Base-by-base conservation (phyloP, 352 stramenopile species). In the Peronospora farinosa region DNA sequence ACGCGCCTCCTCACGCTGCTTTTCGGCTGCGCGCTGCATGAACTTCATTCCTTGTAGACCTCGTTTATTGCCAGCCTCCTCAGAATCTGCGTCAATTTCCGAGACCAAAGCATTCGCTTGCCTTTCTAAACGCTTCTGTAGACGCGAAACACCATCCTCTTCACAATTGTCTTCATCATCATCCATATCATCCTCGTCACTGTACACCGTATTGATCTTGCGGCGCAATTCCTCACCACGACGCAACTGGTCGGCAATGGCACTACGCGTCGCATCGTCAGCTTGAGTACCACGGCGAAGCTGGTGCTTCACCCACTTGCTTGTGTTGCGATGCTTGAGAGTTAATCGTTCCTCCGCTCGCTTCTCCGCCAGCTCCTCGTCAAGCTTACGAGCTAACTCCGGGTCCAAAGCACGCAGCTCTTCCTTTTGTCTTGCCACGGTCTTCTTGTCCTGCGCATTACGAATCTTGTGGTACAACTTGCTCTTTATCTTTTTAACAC, bases 401-500 rank as follows among this genome's bases (percentile, higher is more conserved):
- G 77, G 79, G 57, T 96, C 84, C 3, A 91, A 55, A 36, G 71
- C 64, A n/a, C 81, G 78, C 32, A 95, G 63, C 47, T 88, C 69
- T 30, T 90, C 70, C 43, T 67, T 77, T 43, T 97, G 90, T 36
- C 88, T 90, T 23, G 96, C 84, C 51, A 92, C 77, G 8, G 86
- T 61, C 50, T 89, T 83, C 51, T 85, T 84, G 65, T 88, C 69
- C 57, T 98, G 84, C 45, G 88, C 86, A 67, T 98, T 99, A 42
- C 92, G 82, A 59, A 98, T 98, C 63, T 97, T 97, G 59, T 97
- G 88, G 78, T 98, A 99, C 27, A 98, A 91, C 63, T 99, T 99
- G 28, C 89, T 98, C 74, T 99, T 99, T 65, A 99, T 99, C 73
- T 99, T 99, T 74, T 99, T 99, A 23, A 98, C 94, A 27, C 96